These are phyloP conservation scores for Calonectria leucothoes DNA, from an alignment of 2,329 filamentous ascomycete genomes.

Conservation along the genomic window DNA sequence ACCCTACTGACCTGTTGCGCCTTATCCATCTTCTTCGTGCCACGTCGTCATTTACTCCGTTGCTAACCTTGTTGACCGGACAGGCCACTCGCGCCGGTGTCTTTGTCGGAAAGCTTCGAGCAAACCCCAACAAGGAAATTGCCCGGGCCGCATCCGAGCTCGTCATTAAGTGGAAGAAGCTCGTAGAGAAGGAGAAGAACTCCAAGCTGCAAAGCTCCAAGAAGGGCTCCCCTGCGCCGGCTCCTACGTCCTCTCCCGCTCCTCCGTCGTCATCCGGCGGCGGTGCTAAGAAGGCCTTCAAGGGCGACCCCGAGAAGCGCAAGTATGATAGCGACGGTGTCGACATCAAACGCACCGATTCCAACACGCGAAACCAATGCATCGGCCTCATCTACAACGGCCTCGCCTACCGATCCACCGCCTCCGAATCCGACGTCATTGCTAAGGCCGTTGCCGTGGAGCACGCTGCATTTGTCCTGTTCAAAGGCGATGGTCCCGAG, in stretches of 20 bases:
- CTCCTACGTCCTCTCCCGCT: constrained; percentile 67
- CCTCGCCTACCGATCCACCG: constrained; percentile 76
- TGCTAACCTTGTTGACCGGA: background rate
- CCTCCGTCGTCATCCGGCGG: constrained; percentile 55
- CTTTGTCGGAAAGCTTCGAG: constrained; percentile 82
- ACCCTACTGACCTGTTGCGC: background rate
- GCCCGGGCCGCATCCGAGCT: constrained; percentile 82
- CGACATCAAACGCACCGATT: constrained; percentile 80
- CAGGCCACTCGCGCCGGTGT: constrained; percentile 91
- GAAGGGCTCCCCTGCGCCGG: constrained; percentile 53
- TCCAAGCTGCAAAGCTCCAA: constrained; percentile 57
- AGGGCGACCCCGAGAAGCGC: constrained; percentile 80
- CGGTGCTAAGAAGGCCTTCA: constrained; percentile 60
- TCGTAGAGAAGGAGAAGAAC: constrained; percentile 75
- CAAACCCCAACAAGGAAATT: constrained; percentile 85
- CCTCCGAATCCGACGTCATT: constrained; percentile 78
- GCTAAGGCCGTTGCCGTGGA: constrained; percentile 86
- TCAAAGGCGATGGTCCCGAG: constrained; percentile 76
- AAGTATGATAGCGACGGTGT: constrained; percentile 86
- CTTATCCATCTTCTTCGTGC: background rate
- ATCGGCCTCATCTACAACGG: constrained; percentile 96
- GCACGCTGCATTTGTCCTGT: constrained; percentile 76
- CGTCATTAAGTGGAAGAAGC: constrained; percentile 87
- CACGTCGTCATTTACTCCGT: background rate
- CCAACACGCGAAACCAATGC: constrained; percentile 81